These are phyloP conservation scores for Gelatoporia subvermispora DNA, from an alignment of 768 basidiomycete genomes.

Conservation along the genomic window DNA sequence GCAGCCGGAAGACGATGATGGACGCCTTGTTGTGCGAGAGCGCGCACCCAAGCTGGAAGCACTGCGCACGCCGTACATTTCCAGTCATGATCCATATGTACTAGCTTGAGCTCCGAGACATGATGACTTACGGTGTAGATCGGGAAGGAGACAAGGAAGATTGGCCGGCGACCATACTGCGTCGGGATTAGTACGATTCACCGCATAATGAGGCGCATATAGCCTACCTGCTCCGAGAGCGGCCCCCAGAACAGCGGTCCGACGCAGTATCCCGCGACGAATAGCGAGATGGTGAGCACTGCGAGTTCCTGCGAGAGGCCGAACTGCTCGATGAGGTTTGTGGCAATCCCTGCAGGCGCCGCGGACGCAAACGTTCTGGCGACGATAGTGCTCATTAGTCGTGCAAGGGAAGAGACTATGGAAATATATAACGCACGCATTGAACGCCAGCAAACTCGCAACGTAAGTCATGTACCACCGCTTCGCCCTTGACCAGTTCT, in stretches of 20 bases:
- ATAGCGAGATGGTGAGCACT: slow-evolving; percentile 54
- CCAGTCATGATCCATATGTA: no score
- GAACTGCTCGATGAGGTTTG: slow-evolving; percentile 41
- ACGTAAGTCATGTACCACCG: slow-evolving; percentile 25
- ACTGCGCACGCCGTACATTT: neutral
- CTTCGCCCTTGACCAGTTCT: slow-evolving; percentile 18
- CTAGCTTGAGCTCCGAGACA: neutral
- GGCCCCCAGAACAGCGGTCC: slow-evolving; percentile 61
- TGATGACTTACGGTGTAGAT: slow-evolving; percentile 37
- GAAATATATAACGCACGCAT: slow-evolving; percentile 30
- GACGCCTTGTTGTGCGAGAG: slow-evolving; percentile 56
- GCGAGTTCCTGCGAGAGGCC: slow-evolving; percentile 46
- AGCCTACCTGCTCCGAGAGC: slow-evolving; percentile 34
- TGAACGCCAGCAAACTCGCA: slow-evolving; percentile 20
- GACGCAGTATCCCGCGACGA: slow-evolving; percentile 64
- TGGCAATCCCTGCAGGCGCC: slow-evolving; percentile 47
- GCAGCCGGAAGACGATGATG: slow-evolving; percentile 64
- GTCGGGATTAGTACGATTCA: slow-evolving; percentile 21
- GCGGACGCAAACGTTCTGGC: slow-evolving; percentile 62
- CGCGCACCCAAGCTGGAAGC: slow-evolving; percentile 61
- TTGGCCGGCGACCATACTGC: slow-evolving; percentile 15
- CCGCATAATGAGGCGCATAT: no score
- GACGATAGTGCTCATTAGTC: slow-evolving; percentile 36
- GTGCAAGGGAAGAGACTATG: slow-evolving; percentile 18
- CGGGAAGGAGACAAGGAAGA: slow-evolving; percentile 34